phyloP scores from a whole-genome alignment of 805 yeast species.

The Wickerhamiella cacticola region DNA sequence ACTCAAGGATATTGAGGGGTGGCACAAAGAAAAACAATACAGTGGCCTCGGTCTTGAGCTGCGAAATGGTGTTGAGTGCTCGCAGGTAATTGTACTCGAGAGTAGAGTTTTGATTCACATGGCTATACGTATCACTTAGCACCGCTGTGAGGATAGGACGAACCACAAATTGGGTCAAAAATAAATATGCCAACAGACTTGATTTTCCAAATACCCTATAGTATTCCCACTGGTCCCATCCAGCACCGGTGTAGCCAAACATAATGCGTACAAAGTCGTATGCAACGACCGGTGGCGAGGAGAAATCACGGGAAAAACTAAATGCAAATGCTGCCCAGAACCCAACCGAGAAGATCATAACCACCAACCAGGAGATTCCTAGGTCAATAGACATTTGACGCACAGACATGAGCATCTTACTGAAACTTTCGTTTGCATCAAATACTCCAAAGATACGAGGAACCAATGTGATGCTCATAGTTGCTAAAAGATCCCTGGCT shows the following conservation, averaged over 20 bases:
- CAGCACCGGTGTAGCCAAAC: constrained; percentile 50
- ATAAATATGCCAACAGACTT: constrained; percentile 40
- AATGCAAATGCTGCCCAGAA: constrained; percentile 43
- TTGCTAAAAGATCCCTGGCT: constrained; percentile 28
- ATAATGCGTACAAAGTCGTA: constrained; percentile 42
- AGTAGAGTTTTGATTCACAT: constrained; percentile 27
- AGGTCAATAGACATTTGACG: constrained; percentile 42
- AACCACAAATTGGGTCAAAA: constrained; percentile 43
- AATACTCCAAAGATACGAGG: constrained; percentile 41
- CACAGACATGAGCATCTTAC: constrained; percentile 39
- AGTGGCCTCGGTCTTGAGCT: constrained; percentile 30
- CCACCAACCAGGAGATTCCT: constrained; percentile 38
- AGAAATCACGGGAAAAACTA: constrained; percentile 37
- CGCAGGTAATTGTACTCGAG: constrained; percentile 31
- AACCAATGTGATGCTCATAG: constrained; percentile 37
- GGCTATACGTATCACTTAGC: constrained; percentile 31
- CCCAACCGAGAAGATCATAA: constrained; percentile 40
- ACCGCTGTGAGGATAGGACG: constrained; percentile 46
- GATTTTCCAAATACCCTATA: constrained; percentile 38
- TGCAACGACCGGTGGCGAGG: constrained; percentile 35
- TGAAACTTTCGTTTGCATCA: constrained; percentile 42
- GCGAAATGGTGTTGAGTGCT: constrained; percentile 30
- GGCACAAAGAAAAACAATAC: constrained; percentile 29
- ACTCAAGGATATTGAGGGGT: constrained; percentile 30
- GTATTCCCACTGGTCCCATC: constrained; percentile 44